phyloP scores from a whole-genome alignment of 306 rosid species.

The Hippophae gyantsensis region DNA sequence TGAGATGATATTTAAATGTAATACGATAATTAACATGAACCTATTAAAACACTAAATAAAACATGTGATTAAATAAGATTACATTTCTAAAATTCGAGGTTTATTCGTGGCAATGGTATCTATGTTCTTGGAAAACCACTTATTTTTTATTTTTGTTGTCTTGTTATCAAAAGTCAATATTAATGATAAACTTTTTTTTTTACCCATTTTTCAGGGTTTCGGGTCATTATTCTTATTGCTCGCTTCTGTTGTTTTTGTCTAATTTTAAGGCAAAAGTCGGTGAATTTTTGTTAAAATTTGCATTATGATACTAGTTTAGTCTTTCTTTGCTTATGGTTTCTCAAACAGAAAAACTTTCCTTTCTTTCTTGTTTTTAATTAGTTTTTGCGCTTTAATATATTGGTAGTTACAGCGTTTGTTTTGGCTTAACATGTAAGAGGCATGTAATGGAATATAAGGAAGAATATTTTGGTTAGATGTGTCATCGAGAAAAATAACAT shows the following conservation, averaged over 20 bases:
- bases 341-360: too few relatives aligned
- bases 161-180: not conserved
- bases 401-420: too few relatives aligned
- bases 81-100: rapidly evolving
- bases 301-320: slow-evolving; percentile 14
- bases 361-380: too few relatives aligned
- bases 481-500: too few relatives aligned
- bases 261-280: slow-evolving; percentile 13
- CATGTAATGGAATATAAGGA: too few relatives aligned
- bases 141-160: not conserved
- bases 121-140: slow-evolving; percentile 48
- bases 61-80: too few relatives aligned
- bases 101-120: slow-evolving; percentile 36
- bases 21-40: too few relatives aligned
- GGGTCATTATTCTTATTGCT: slow-evolving; percentile 89
- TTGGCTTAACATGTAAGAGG: too few relatives aligned
- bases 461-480: too few relatives aligned
- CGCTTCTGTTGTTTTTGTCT: slow-evolving; percentile 87
- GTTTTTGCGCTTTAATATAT: too few relatives aligned
- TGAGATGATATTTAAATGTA: too few relatives aligned
- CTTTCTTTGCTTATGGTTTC: not conserved
- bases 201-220: slow-evolving; percentile 24
- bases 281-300: slow-evolving; percentile 37
- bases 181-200: not conserved
- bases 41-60: too few relatives aligned